Base-by-base conservation (phyloP, 768 basidiomycete genomes). In the Leccinum pellstonianum region DNA sequence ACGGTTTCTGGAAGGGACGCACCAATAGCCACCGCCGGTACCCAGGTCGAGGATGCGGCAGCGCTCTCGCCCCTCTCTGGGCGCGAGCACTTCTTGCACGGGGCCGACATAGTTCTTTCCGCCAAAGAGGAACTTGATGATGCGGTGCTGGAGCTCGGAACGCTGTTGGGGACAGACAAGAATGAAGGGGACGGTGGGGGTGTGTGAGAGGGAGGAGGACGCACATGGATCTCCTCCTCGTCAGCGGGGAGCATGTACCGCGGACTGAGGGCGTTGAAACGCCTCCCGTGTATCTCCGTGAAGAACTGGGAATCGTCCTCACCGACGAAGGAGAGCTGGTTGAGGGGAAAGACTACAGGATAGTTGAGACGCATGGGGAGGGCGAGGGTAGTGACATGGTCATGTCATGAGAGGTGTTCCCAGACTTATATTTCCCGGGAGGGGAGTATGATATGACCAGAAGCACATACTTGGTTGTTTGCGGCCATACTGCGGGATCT, bases 81-180 rank as follows among this genome's bases (percentile, higher is more conserved):
- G 70, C 78, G 60, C 79, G 3, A 90, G 77, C 21, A 79, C 81
- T 54, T 83, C 79, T 54, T 78, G 80, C 5, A 88, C 79, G 25
- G 88, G 88, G 5, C 88, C 88, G 19, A 87, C 76, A 64, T 87
- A 87, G 67, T 83, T 86, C 66, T 79, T 81, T 53, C 86, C 85
- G 23, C 73, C 75, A 57, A 87, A 83, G 17, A 90, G 79, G 66
- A 87, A 89, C 65, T 86, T 80, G n/a, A 88, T 70, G 72, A 87
- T 78, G 52, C 83, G 79, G 67, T 90, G 87, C 60, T 84, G 80
- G 7, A 84, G 77, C 57, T 86, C 81, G 33, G 80, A 83, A 56
- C 87, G 85, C 86, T 89, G 66, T 12, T 17, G 23, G 23, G 14
- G 5, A 46, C n/a, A 12, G 10, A 52, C 15, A 48, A 62, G 52